Conservation (phyloP, 331 rosid species). For the Dryas integrifolia region DNA sequence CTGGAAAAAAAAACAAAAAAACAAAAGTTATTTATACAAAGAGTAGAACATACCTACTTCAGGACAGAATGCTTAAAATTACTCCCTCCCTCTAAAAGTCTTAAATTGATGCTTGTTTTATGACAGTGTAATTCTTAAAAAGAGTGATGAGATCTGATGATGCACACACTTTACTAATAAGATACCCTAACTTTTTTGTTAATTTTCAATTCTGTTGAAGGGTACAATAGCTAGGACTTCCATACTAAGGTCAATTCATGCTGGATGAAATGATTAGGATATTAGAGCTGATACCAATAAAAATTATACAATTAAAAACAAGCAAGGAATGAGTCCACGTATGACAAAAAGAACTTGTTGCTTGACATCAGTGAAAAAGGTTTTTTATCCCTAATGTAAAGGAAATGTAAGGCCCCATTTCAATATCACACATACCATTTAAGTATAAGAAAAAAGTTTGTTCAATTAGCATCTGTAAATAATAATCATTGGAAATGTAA, state of each 20-base stretch:
- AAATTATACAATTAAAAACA: not conserved
- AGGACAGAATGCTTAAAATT: not conserved
- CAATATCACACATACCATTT: not conserved
- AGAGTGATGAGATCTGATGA: not conserved
- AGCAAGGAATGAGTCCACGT: not conserved
- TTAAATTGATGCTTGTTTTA: not conserved
- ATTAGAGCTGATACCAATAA: not conserved
- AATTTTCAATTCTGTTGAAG: not conserved
- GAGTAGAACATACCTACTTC: not conserved
- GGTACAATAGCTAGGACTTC: not conserved
- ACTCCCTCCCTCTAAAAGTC: not conserved
- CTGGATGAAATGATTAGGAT: not conserved
- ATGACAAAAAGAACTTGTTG: not conserved
- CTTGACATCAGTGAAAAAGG: not conserved
- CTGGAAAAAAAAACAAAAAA: constrained; percentile 31
- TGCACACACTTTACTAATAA: not conserved
- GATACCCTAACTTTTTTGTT: too few species aligned
- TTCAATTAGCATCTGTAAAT: not conserved
- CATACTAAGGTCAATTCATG: not conserved
- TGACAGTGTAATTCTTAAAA: not conserved
- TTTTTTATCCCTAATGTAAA: not conserved
- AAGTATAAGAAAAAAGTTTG: not conserved
- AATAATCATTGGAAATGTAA: not conserved
- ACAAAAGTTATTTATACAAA: not conserved
- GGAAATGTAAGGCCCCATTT: not conserved